Percentiles rank a stretch among this genome's conserved stretches.
These are phyloP conservation scores for Cetradonia linearis DNA, from an alignment of 495 filamentous ascomycete species.

Conservation along the genomic window DNA sequence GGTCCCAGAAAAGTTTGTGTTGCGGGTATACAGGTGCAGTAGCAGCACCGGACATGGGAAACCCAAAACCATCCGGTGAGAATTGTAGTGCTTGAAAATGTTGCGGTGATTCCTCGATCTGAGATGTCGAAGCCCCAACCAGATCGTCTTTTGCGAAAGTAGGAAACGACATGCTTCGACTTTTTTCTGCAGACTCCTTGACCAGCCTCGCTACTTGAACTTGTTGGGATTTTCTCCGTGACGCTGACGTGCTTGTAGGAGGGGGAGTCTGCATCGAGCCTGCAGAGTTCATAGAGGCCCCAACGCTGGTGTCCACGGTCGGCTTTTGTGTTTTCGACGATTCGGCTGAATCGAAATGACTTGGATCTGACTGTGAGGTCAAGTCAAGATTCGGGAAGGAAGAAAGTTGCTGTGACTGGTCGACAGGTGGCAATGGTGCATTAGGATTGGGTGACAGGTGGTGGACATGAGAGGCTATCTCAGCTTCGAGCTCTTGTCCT, in stretches of 20 bases:
- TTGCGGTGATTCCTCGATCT: constrained; percentile 36
- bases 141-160: constrained; percentile 24
- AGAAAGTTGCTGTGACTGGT: constrained; percentile 44
- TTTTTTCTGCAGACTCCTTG: constrained; percentile 26
- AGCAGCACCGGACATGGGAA: constrained; percentile 59
- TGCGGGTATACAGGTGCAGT: constrained; percentile 56
- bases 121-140: constrained; percentile 37
- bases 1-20: constrained; percentile 67
- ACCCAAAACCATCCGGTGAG: constrained; percentile 58
- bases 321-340: constrained; percentile 30
- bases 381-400: constrained; percentile 48
- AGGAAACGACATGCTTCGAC: constrained; percentile 19
- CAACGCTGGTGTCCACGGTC: constrained; percentile 24
- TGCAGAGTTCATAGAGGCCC: constrained; percentile 30
- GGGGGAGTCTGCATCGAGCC: constrained; percentile 58
- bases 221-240: constrained; percentile 30
- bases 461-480: constrained; percentile 48
- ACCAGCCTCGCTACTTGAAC: constrained; percentile 27
- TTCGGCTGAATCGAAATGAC: constrained; percentile 9
- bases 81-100: constrained; percentile 48
- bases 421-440: constrained; percentile 45
- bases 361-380: constrained; percentile 29
- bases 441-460: constrained; percentile 45
- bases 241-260: constrained; percentile 47
- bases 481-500: constrained; percentile 30